phyloP scores from a whole-genome alignment of 2,329 filamentous ascomycete genomes.

The Aspergillus spinulosporus region DNA sequence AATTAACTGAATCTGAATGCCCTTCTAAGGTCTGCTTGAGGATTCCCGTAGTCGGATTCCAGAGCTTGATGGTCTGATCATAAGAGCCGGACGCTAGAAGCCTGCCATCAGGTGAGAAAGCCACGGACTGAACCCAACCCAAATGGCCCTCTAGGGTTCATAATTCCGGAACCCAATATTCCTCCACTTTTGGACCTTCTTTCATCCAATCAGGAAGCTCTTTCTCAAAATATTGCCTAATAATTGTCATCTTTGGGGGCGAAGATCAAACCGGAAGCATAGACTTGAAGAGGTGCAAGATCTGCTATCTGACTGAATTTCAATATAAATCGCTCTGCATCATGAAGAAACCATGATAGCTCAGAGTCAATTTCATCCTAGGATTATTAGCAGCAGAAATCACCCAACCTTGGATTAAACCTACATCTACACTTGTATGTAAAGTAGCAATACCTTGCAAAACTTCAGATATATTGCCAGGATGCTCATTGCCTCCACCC shows the following conservation, averaged over 20 bases:
- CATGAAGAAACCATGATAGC: background rate
- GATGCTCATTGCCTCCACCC: background rate
- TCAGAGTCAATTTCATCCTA: background rate
- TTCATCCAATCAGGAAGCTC: conserved; percentile 1
- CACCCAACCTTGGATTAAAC: background rate
- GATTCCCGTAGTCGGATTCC: background rate
- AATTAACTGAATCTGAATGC: too few relatives aligned
- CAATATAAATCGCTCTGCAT: background rate
- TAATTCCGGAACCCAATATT: conserved; percentile 2
- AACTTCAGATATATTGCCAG: background rate
- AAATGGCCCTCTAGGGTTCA: conserved; percentile 6
- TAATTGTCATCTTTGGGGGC: background rate
- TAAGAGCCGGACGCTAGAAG: background rate
- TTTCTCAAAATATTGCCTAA: background rate
- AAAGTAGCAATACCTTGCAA: background rate
- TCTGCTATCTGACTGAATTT: background rate
- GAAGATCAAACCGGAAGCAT: background rate
- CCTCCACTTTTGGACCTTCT: background rate
- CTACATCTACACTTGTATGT: background rate
- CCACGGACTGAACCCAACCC: background rate
- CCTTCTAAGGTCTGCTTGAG: too few relatives aligned
- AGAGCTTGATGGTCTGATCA: background rate
- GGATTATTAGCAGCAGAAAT: background rate
- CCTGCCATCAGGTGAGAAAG: background rate
- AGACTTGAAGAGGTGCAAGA: background rate